Conservation (phyloP, 129 eudicot genomes). For the Centaurea solstitialis region DNA sequence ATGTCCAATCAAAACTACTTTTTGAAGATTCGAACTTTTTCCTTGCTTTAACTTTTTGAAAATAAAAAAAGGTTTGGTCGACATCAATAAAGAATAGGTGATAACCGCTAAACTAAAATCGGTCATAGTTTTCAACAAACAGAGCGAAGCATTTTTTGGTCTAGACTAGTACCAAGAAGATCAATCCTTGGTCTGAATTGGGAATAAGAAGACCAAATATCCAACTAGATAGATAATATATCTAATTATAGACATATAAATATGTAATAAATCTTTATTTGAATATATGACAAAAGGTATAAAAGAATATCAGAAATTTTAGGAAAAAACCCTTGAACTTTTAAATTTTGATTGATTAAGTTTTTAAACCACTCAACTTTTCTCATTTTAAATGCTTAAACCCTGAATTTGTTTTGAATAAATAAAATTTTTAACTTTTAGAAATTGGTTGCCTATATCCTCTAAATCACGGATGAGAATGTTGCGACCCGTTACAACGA, state of each 20-base stretch:
- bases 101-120: not conserved
- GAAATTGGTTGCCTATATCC: too few species aligned
- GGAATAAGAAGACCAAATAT: not conserved
- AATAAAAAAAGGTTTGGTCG: not conserved
- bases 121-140: not conserved
- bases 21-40: not conserved
- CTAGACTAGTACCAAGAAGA: not conserved
- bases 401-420: too few species aligned
- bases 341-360: too few species aligned
- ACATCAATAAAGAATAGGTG: not conserved
- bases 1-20: not conserved
- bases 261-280: not conserved
- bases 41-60: not conserved
- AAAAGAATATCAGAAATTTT: too few species aligned
- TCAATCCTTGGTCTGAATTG: not conserved
- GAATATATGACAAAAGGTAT: too few species aligned
- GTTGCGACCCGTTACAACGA: too few species aligned
- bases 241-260: too few species aligned
- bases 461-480: too few species aligned
- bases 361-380: too few species aligned
- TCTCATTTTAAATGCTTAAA: too few species aligned
- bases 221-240: not conserved
- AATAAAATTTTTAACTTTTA: too few species aligned
- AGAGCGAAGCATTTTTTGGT: not conserved
- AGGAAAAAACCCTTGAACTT: too few species aligned